These are phyloP conservation scores for Aspergillus affinis DNA, from an alignment of 495 filamentous ascomycete genomes.

Conservation along the genomic window DNA sequence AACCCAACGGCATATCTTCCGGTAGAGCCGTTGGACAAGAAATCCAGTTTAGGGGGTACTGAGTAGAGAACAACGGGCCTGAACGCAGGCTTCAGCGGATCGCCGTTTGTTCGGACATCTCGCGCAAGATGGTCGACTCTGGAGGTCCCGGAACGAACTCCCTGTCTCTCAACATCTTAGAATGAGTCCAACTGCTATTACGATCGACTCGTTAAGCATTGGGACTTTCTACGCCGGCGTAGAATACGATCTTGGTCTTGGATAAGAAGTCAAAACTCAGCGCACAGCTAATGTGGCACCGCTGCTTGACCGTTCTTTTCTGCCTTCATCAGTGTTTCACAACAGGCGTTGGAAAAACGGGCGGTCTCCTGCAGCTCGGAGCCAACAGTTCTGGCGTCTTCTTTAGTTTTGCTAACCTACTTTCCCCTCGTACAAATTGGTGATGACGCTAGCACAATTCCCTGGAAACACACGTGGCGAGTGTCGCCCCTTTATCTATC, in stretches of 20 bases:
- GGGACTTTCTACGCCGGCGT: neutral
- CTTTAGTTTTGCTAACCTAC: neutral
- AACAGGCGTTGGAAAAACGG: constrained; percentile 40
- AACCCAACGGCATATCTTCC: constrained; percentile 42
- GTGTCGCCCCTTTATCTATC: constrained; percentile 1
- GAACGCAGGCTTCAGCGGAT: constrained; percentile 9
- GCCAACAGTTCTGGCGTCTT: constrained; percentile 13
- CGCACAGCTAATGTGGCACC: constrained; percentile 3
- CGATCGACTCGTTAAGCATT: neutral
- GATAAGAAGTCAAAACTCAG: neutral
- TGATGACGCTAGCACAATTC: neutral
- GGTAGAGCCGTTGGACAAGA: constrained; percentile 33
- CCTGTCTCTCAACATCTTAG: neutral
- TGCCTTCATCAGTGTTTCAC: constrained; percentile 31
- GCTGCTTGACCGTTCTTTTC: constrained; percentile 9
- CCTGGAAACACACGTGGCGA: constrained; percentile 25
- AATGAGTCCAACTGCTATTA: no score
- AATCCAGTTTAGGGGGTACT: constrained; percentile 16
- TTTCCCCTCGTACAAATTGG: neutral
- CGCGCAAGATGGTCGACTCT: constrained; percentile 4
- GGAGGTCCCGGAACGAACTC: neutral
- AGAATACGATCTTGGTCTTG: neutral
- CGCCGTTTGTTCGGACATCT: constrained; percentile 20
- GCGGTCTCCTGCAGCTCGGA: constrained; percentile 37
- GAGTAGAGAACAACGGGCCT: constrained; percentile 10